These are phyloP conservation scores for Mollisiaceae sp. DNA, from an alignment of 2,329 filamentous ascomycete genomes.

Conservation along the genomic window DNA sequence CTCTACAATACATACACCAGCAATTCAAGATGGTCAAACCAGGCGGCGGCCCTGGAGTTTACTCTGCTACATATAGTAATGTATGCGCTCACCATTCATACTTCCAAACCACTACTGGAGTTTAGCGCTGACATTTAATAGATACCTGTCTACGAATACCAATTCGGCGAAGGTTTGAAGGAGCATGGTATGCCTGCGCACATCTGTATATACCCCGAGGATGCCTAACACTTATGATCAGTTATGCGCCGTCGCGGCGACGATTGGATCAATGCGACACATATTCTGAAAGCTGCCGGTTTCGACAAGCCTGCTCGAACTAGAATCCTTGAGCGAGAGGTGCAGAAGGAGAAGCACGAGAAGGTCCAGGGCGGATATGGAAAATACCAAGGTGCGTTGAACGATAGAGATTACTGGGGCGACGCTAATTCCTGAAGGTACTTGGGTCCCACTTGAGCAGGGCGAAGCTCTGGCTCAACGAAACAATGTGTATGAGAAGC, in stretches of 20 bases:
- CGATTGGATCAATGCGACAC: slow-evolving; percentile 99
- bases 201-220: background rate
- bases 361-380: slow-evolving; percentile 98
- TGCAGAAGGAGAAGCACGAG: slow-evolving; percentile 95
- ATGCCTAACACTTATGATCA: slow-evolving; percentile 26
- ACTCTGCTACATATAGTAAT: slow-evolving; percentile 73
- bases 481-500: slow-evolving; percentile 83
- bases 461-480: slow-evolving; percentile 83
- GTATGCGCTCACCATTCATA: slow-evolving; percentile 45
- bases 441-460: slow-evolving; percentile 89
- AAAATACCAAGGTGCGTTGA: slow-evolving; percentile 85
- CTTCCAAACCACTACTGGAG: slow-evolving; percentile 1
- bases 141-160: slow-evolving; percentile 95
- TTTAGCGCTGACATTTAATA: slow-evolving; percentile 46
- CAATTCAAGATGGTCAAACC: slow-evolving; percentile 41
- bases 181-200: slow-evolving; percentile 63
- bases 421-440: slow-evolving; percentile 61
- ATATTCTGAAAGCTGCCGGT: slow-evolving; percentile 95
- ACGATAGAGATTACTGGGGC: background rate
- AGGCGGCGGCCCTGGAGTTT: slow-evolving; percentile 51
- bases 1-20: background rate
- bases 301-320: slow-evolving; percentile 97
- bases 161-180: slow-evolving; percentile 77
- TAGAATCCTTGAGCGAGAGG: slow-evolving; percentile 92
- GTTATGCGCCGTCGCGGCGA: slow-evolving; percentile 92